phyloP scores from a whole-genome alignment of 2,329 filamentous ascomycete species.

The Celoporthe dispersa region DNA sequence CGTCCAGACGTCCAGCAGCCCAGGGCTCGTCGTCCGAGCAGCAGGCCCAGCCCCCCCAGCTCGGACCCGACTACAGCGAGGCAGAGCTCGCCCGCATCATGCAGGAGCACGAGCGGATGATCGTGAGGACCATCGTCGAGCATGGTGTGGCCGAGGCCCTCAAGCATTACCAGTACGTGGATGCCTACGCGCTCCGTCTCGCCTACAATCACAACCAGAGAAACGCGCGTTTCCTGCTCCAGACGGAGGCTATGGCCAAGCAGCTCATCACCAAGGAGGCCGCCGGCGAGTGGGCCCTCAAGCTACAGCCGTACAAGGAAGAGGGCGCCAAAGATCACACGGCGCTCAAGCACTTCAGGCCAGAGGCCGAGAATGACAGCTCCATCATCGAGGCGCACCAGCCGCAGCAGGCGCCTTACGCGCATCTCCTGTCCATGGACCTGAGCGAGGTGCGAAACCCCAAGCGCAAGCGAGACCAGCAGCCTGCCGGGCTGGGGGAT shows the following conservation, averaged over 20 bases:
- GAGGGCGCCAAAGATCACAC: constrained; percentile 59
- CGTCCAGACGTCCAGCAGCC: neutral
- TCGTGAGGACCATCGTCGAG: constrained; percentile 59
- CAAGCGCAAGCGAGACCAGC: constrained; percentile 16
- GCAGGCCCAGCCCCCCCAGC: constrained; percentile 7
- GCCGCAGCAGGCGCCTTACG: constrained; percentile 55
- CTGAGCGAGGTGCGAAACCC: constrained; percentile 31
- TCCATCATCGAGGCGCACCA: constrained; percentile 45
- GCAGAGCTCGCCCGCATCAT: constrained; percentile 25
- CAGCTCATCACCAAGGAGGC: constrained; percentile 60
- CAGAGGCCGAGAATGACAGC: constrained; percentile 48
- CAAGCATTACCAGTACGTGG: constrained; percentile 60
- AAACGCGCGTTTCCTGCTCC: constrained; percentile 56
- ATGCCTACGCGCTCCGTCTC: constrained; percentile 63
- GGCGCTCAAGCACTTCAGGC: constrained; percentile 58
- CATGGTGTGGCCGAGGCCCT: constrained; percentile 63
- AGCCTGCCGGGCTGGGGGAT: neutral
- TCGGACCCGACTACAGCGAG: constrained; percentile 23
- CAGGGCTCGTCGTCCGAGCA: constrained; percentile 1
- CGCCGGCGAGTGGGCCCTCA: constrained; percentile 53
- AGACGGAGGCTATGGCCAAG: constrained; percentile 62
- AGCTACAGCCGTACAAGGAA: constrained; percentile 59
- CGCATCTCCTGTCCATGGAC: constrained; percentile 49
- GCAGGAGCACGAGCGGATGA: constrained; percentile 40
- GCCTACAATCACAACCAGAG: constrained; percentile 62